phyloP scores from a whole-genome alignment of 352 stramenopile species.

The Pythium sp. region DNA sequence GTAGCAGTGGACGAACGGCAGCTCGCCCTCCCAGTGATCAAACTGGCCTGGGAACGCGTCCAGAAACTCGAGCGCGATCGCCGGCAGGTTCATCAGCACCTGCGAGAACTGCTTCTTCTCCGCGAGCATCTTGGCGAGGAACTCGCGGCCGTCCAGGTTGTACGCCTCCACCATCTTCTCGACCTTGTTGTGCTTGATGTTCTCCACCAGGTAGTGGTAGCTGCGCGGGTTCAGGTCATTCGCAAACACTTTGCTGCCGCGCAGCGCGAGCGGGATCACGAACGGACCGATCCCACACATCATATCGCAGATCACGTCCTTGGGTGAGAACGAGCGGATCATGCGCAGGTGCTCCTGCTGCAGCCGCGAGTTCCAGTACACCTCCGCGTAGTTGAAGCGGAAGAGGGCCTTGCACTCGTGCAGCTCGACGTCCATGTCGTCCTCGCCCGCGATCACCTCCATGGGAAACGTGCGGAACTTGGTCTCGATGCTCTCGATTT shows the following conservation, averaged over 20 bases:
- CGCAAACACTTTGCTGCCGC: constrained; percentile 82
- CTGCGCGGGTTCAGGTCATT: constrained; percentile 94
- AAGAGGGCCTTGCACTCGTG: constrained; percentile 94
- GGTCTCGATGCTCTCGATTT: constrained; percentile 94
- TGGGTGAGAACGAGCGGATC: constrained; percentile 65
- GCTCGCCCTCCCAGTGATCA: constrained; percentile 60
- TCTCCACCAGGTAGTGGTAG: constrained; percentile 90
- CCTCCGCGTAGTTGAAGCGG: constrained; percentile 93
- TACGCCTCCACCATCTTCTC: constrained; percentile 68
- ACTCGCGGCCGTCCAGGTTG: constrained; percentile 94
- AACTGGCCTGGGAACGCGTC: constrained; percentile 66
- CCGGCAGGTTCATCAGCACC: constrained; percentile 97
- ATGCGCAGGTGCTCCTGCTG: constrained; percentile 94
- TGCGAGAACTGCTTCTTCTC: constrained; percentile 82
- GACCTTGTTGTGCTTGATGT: constrained; percentile 92
- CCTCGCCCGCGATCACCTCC: constrained; percentile 91
- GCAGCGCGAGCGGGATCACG: constrained; percentile 89
- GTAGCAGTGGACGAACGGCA: constrained; percentile 93
- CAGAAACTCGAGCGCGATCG: constrained; percentile 93
- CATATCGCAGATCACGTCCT: constrained; percentile 90
- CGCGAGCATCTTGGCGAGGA: constrained; percentile 77
- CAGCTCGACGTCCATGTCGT: constrained; percentile 84
- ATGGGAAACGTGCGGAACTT: constrained; percentile 96
- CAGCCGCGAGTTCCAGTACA: constrained; percentile 97
- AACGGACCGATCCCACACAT: constrained; percentile 97